Percentiles rank a stretch among this genome's conserved stretches.
Conservation (phyloP, 2,329 filamentous ascomycete genomes). For the Trichophyton schoenleinii region DNA sequence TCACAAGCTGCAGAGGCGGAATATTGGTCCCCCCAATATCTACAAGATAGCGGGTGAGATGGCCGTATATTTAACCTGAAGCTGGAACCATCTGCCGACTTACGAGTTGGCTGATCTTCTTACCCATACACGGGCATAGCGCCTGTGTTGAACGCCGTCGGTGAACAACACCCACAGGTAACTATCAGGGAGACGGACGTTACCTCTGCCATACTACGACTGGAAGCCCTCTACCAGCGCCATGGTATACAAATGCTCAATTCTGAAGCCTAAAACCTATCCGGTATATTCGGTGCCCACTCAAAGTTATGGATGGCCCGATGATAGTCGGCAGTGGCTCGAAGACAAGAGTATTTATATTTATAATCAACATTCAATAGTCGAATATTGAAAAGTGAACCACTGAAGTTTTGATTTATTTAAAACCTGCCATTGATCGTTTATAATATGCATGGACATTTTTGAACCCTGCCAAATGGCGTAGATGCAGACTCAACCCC, state of each 20-base stretch:
- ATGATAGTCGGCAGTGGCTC: too few relatives aligned
- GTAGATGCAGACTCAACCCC: constrained; percentile 14
- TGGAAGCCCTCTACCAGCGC: too few relatives aligned
- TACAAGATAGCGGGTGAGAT: constrained; percentile 30
- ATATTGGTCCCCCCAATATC: constrained; percentile 58
- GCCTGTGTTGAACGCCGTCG: too few relatives aligned
- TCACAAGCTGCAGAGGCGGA: constrained; percentile 74
- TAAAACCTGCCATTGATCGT: not conserved
- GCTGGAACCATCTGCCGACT: not conserved
- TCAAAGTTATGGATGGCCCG: too few relatives aligned
- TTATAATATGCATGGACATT: constrained; percentile 1
- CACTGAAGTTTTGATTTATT: not conserved
- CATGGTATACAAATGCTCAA: too few relatives aligned
- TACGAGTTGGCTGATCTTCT: not conserved
- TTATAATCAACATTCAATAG: too few relatives aligned
- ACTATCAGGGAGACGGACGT: too few relatives aligned
- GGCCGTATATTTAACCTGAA: not conserved
- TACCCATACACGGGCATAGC: not conserved
- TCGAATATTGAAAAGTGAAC: not conserved
- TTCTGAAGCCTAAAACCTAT: too few relatives aligned
- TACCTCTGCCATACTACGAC: too few relatives aligned
- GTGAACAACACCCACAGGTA: too few relatives aligned
- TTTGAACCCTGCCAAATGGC: constrained; percentile 7
- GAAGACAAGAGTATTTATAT: too few relatives aligned
- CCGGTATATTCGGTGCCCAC: too few relatives aligned